Evolutionary conservation across 106 monocot species (phyloP), one percentile per base, ranked within the genome.

Genomic region (Acorus gramineus): DNA sequence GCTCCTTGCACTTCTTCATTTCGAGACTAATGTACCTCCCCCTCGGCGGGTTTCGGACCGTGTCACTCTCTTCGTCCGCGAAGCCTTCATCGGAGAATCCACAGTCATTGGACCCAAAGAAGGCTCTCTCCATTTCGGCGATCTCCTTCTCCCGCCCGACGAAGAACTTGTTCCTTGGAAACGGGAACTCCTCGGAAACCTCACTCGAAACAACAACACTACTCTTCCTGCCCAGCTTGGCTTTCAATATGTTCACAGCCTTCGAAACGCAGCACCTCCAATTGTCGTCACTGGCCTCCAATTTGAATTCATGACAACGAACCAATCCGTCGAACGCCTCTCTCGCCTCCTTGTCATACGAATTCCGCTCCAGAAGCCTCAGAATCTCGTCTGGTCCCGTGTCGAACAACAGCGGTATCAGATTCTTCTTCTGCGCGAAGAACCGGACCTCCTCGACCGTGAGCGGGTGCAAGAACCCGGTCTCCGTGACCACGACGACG

Each of bases 371-470:
- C 7, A 85, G 55, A 4, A 93, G 65, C 57, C 77, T 66, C 4
- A 68, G 59, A 52, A 94, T 81, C 79, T 89, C 89, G 3, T 68
- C 57, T 11, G 61, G 54, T 42, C 86, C 81, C 3, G 81, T 80
- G 50, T 89, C 86, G 46, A 86, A 94, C 64, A 89, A 52, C 5
- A 94, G 28, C 14, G 93, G 89, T 44, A 94, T 68, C 11, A 94
- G 73, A 62, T 94, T 94, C 71, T 84, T 94, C 74, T 94, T 94
- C 83, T 94, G 89, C 10, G 89, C 68, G 69, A 94, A 94, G 77
- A 94, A 89, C 48, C 81, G 74, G 52, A 94, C 77, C 62, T 94
- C 93, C 62, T 94, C 93, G 6, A 89, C 51, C 45, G 77, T 86
- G 62, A 79, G 68, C 47, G 83, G 81, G 60, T 86, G 86, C 5